Conservation (phyloP, 73 alveolate species). For the Breviolum minutum region DNA sequence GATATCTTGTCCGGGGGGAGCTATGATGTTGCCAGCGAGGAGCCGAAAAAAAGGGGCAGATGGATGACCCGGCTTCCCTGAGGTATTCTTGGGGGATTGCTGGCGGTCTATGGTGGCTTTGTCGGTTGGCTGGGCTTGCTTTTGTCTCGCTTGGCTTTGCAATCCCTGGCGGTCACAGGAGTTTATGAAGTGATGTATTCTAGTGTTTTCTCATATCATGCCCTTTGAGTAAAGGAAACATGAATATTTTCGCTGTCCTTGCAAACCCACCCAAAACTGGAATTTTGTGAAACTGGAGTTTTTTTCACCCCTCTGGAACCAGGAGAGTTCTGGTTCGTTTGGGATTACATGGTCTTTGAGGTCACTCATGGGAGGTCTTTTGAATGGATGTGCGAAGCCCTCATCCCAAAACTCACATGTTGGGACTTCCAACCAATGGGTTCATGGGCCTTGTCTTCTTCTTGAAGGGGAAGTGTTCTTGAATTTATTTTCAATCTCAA, state of each 20-base stretch:
- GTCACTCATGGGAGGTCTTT: not conserved
- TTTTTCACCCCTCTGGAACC: not conserved
- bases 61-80: not conserved
- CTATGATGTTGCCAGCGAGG: not conserved
- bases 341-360: constrained; percentile 94
- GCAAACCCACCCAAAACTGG: not conserved
- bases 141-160: constrained; percentile 40
- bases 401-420: not conserved
- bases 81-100: constrained; percentile 72
- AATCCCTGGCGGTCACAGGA: constrained; percentile 84
- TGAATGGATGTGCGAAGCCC: not conserved
- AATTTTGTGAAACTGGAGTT: not conserved
- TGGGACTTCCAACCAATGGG: not conserved
- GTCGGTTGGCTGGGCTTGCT: constrained; percentile 64
- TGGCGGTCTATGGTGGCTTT: constrained; percentile 58
- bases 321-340: constrained; percentile 95
- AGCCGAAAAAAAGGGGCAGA: too few species aligned
- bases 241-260: not conserved
- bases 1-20: not conserved
- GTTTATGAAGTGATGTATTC: not conserved
- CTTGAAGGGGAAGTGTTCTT: too few species aligned
- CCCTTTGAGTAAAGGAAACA: not conserved
- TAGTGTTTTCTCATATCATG: not conserved
- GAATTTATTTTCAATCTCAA: too few species aligned
- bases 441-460: too few species aligned